These are phyloP conservation scores for Acaromyces ingoldii DNA, from an alignment of 1,284 basidiomycete genomes.

Conservation along the genomic window DNA sequence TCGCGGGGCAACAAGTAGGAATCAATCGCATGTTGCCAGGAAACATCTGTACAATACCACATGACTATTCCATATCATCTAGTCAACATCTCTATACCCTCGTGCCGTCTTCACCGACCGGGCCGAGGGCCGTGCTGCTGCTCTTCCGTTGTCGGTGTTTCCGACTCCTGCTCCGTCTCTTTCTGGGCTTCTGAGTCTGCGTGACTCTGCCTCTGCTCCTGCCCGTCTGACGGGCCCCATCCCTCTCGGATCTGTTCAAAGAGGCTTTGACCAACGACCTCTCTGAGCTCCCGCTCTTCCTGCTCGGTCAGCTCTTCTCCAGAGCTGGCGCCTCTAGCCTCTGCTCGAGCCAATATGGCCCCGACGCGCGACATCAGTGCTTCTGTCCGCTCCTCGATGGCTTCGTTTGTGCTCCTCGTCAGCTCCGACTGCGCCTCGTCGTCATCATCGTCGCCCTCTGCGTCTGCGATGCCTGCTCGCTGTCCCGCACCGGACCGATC, in stretches of 20 bases:
- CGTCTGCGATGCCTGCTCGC: constrained; percentile 15
- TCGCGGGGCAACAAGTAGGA: no score
- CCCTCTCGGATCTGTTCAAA: constrained; percentile 37
- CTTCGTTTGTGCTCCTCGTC: not conserved
- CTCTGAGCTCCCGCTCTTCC: constrained; percentile 20
- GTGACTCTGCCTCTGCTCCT: not conserved
- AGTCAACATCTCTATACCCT: no score
- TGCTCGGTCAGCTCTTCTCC: constrained; percentile 10
- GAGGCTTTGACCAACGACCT: constrained; percentile 34
- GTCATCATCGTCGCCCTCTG: constrained; percentile 12
- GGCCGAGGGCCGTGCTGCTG: no score
- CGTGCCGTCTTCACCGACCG: no score
- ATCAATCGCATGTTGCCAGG: no score
- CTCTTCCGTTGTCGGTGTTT: no score
- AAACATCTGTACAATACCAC: no score
- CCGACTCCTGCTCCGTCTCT: no score
- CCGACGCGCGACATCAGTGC: constrained; percentile 30
- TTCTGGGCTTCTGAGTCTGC: no score
- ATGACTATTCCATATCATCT: no score
- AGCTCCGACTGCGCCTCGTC: constrained; percentile 15
- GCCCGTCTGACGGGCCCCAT: not conserved
- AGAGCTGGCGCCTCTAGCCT: constrained; percentile 5
- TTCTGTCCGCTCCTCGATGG: constrained; percentile 24
- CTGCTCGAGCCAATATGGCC: constrained; percentile 10
- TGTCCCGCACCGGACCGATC: constrained; percentile 7